Conservation (phyloP, 2,329 filamentous ascomycete genomes). For the Nakataea oryzae region DNA sequence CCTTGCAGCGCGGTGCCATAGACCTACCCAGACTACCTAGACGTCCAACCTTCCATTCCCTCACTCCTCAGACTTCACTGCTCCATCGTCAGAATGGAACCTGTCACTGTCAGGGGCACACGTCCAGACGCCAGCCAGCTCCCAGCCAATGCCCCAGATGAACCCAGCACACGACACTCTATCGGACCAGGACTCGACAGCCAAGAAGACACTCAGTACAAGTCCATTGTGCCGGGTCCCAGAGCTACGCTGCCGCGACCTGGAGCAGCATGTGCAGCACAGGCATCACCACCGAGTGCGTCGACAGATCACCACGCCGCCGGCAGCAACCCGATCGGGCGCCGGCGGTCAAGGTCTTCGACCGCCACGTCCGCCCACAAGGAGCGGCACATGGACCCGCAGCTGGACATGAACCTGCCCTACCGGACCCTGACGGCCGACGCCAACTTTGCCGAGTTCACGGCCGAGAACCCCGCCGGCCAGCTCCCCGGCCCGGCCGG, state of each 20-base stretch:
- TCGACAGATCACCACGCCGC: not conserved
- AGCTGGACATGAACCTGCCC: constrained; percentile 36
- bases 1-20: too few species aligned
- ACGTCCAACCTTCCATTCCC: too few species aligned
- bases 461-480: constrained; percentile 41
- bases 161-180: not conserved
- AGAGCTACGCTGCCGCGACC: not conserved
- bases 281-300: not conserved
- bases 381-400: constrained; percentile 15
- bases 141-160: not conserved
- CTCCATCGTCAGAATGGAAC: not conserved
- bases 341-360: not conserved
- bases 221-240: not conserved
- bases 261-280: not conserved
- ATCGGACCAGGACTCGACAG: not conserved
- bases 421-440: constrained; percentile 40
- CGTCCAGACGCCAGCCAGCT: not conserved
- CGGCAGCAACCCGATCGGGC: not conserved
- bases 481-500: constrained; percentile 30
- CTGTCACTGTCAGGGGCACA: not conserved
- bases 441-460: constrained; percentile 49
- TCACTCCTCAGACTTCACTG: too few species aligned
- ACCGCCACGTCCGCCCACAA: constrained; percentile 3
- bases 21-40: too few species aligned
- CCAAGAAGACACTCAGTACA: not conserved